Evolutionary conservation across 1,284 basidiomycete genomes (phyloP), one percentile per base, ranked within the genome.

Genomic region (Cryptococcus sp.): DNA sequence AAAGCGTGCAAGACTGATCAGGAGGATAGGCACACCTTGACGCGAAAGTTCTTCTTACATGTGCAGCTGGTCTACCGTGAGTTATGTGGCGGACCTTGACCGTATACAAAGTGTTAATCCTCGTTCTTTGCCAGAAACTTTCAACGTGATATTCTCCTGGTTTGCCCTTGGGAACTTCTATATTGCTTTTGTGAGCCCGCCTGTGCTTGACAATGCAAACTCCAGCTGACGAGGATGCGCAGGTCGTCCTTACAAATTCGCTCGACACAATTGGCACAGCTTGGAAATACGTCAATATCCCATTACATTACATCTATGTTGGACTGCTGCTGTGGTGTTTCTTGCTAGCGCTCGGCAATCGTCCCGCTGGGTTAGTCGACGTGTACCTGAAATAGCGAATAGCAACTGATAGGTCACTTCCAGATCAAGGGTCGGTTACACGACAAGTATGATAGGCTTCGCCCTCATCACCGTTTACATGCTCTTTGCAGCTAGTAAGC

Each of bases 11-110:
- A 3, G 35, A 46, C 62, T 70, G 41, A 66, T 41, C 25, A 16
- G 13, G 47, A 15, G 17, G 27, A 15, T 50, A 77, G 75, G 30
- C 95, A 98, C 77, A 81, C 84, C 0, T 84, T 95, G 71, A 58
- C 88, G 42, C 85, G 94, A 69, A 94, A 97, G 79, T 85, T 91
- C 73, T 94, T 91, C 87, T 89, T 99, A 55, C 94, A 98, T 67
- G 82, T 98, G 54, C 93, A 98, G 80, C 85, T 95, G 80, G 52
- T 97, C 15, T 99, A 98, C 77, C 94, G 75, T 76, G 46, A 57
- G 73, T 68, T 7, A n/a, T 17, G 23, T 22, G 22, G 30, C 7
- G 30, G 30, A 35, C 30, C 13, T 13, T 35, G 30, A 35, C 30
- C 30, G 30, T 13, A 35, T 10, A 8, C 8, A 35, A 3, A 35